Base-by-base conservation (phyloP, 768 basidiomycete genomes). In the Naematelia encephala region DNA sequence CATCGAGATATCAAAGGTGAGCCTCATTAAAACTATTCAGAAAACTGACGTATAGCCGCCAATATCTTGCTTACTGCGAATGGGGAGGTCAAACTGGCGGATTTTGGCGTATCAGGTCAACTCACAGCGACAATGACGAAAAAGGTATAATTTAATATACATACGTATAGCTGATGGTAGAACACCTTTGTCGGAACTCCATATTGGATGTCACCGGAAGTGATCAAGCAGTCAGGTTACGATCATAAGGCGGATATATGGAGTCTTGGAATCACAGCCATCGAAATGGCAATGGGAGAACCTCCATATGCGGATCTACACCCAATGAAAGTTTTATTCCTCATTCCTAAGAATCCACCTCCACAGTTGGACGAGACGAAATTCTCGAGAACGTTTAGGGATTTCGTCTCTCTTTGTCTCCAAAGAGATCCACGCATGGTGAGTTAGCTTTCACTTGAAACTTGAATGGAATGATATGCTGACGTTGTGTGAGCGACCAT, bases 191-290 rank as follows among this genome's bases (percentile, higher is more conserved):
- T 94, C 28, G 91, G 91, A 26, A 93, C 94, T 16, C 94, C 94
- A 2, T 99, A 98, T 74, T 99, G 96, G 96, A 99, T 99, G 96
- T 91, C 91, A 5, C 96, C 96, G 4, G 96, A 99, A 74, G 93
- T 98, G 22, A 99, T 99, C 81, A 98, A 98, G 77, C 96, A 99
- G 79, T 94, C 91, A 57, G 96, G 96, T 3, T 99, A 99, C 78
- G 96, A 98, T 70, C 89, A 93, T 76, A 98, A 97, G 75, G 96
- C 96, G 14, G 96, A 99, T 77, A 97, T 99, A 50, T 99, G 96
- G 96, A 91, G 89, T 77, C 79, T 99, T 62, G 96, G 76, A 25
- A 78, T 78, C 63, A 99, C 96, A 5, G 90, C 91, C 27, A 97
- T 98, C 66, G 96, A 99, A 76, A 82, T 99, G 68, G 96, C 96